Base-by-base conservation (phyloP, 2,329 filamentous ascomycete genomes). In the Epichloe amarillans region DNA sequence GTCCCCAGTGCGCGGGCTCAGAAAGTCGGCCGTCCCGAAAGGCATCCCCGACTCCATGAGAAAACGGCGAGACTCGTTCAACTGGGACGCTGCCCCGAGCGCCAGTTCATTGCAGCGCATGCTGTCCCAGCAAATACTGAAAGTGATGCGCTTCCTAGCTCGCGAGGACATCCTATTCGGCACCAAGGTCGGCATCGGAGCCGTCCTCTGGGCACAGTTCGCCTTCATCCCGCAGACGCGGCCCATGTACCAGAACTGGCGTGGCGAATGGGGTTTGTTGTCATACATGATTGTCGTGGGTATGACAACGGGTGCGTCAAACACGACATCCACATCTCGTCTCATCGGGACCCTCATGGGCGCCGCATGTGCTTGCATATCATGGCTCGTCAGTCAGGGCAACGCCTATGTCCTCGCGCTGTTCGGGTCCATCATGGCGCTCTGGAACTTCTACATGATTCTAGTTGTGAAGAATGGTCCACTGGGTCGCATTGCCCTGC, bases 251-350 rank as follows among this genome's bases (percentile, higher is more conserved):
- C 76, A 82, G 49, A 84, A 84, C 60, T 97, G 90, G 88, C 77
- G 91, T 64, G 91, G 91, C 33, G 93, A 98, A 73, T 98, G 93
- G 93, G 93, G 93, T 21, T 74, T 98, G 2, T 67, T 98, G 50
- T 95, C 89, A 0, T 97, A 95, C 71, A 97, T 97, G 91, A 82
- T 97, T 62, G 93, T 98, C 23, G 95, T 90, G 63, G 89, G 87
- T 38, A 97, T 96, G 89, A 98, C 91, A 0, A 91, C 96, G 21
- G 93, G 93, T 30, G 89, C 93, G 7, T 88, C 89, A 23, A 98
- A 97, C 65, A 95, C 91, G 1, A 96, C 91, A 0, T 90, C 89
- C 4, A 82, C 83, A 61, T 82, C 90, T 46, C 83, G 93, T 58
- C 91, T 97, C 62, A 73, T 88, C 8, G 93, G 91, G 52, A 98